Percentiles rank a stretch among this genome's conserved stretches.
Evolutionary conservation across 192 early-diverging fungal species (phyloP).

Genomic region (Coemansia sp.): DNA sequence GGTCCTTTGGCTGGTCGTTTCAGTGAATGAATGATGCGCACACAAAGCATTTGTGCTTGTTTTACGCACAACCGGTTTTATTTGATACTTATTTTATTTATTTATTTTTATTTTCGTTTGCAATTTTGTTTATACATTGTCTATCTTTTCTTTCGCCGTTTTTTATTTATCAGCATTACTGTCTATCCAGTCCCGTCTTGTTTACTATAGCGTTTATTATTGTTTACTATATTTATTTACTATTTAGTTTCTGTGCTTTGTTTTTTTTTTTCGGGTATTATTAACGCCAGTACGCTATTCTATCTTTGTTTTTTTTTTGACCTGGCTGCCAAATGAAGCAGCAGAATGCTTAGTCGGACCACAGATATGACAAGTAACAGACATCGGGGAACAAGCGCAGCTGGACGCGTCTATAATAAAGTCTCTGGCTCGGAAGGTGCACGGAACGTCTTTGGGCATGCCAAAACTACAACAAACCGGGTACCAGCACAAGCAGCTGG

Average conservation of each 20-base stretch:
- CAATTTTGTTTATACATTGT: neutral
- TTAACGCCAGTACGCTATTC: no score
- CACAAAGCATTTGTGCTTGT: neutral
- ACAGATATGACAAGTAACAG: conserved; percentile 13
- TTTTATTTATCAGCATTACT: neutral
- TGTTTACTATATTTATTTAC: neutral
- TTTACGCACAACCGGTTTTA: neutral
- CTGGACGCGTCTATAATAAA: neutral
- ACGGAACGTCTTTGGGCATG: neutral
- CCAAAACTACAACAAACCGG: neutral
- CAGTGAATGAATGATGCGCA: neutral
- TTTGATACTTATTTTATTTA: neutral
- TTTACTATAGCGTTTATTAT: neutral
- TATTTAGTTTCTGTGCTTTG: neutral
- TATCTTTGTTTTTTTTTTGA: neutral
- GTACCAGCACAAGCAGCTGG: neutral
- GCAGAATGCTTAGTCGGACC: conserved; percentile 12
- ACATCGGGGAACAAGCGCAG: conserved; percentile 1
- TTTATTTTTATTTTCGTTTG: neutral
- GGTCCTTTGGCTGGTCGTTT: neutral
- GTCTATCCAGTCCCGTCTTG: no score
- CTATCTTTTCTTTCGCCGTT: neutral
- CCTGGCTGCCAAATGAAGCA: conserved; percentile 11
- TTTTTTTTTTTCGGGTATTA: neutral
- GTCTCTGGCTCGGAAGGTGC: no score